A percentile compares a stretch with the other conserved stretches of the same genome.
Conservation (phyloP, 176 grass and related monocot genomes). For the Dendrocalamus sinicus region DNA sequence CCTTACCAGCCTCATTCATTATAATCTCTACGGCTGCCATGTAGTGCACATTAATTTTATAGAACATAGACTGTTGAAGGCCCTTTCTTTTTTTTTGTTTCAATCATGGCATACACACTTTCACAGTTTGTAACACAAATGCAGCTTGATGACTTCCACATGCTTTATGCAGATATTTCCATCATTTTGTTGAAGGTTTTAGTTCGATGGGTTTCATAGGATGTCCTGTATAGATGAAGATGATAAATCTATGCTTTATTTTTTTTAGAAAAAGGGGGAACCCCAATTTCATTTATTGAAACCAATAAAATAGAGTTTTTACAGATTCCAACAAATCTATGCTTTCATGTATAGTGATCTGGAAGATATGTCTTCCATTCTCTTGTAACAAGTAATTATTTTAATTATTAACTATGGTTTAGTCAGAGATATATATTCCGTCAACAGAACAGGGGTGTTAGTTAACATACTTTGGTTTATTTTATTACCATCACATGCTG, state of each 20-base stretch:
- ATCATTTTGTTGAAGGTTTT: not conserved
- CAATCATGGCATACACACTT: not conserved
- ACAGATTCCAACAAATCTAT: not conserved
- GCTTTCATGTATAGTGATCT: not conserved
- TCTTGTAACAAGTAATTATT: not conserved
- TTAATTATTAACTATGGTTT: slow-evolving; percentile 18
- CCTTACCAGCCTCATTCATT: not conserved
- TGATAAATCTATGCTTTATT: not conserved
- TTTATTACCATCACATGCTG: slow-evolving; percentile 19
- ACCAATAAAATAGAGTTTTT: too few species aligned
- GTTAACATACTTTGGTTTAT: slow-evolving; percentile 4
- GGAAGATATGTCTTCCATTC: slow-evolving; percentile 17
- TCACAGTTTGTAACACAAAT: slow-evolving; percentile 26
- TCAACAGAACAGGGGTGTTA: slow-evolving; percentile 4
- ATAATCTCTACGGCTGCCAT: not conserved
- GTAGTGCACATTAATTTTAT: not conserved
- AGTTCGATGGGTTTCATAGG: not conserved
- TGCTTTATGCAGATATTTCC: slow-evolving; percentile 19
- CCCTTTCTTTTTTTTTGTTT: slow-evolving; percentile 25
- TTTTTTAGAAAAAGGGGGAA: not conserved
- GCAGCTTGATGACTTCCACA: not conserved
- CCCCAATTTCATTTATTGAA: too few species aligned
- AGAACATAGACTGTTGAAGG: not conserved
- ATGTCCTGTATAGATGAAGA: slow-evolving; percentile 2
- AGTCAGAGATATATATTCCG: slow-evolving; percentile 1